These are phyloP conservation scores for Chrysoporthe puriensis DNA, from an alignment of 2,329 filamentous ascomycete species.

Conservation along the genomic window DNA sequence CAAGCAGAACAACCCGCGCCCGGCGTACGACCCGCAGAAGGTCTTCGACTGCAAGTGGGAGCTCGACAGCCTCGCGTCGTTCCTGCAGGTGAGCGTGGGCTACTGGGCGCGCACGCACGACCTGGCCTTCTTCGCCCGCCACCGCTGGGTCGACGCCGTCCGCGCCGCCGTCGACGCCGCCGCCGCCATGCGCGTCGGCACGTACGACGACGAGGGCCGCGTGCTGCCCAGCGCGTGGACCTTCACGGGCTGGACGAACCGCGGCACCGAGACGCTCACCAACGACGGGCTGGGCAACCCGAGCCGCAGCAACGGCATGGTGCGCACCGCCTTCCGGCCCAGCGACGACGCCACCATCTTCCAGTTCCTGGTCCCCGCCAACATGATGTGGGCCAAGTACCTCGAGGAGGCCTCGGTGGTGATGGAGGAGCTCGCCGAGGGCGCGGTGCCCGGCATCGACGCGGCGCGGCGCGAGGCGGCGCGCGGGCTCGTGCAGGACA, in stretches of 20 bases:
- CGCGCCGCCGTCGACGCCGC: conserved; percentile 67
- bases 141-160: conserved; percentile 71
- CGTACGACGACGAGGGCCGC: conserved; percentile 63
- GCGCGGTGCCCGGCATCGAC: conserved; percentile 34
- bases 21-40: conserved; percentile 66
- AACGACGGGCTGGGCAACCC: conserved; percentile 79
- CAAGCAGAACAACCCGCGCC: conserved; percentile 61
- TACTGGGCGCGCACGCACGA: conserved; percentile 69
- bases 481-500: conserved; percentile 51
- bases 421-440: conserved; percentile 49
- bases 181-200: conserved; percentile 67
- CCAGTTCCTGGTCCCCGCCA: conserved; percentile 78
- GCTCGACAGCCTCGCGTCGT: conserved; percentile 84
- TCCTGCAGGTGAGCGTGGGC: conserved; percentile 78
- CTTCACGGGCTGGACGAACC: conserved; percentile 72
- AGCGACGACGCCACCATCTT: conserved; percentile 83
- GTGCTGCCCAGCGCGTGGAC: conserved; percentile 65
- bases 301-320: conserved; percentile 73
- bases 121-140: conserved; percentile 58
- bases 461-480: conserved; percentile 41
- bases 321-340: conserved; percentile 80
- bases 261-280: conserved; percentile 74
- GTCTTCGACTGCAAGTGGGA: conserved; percentile 94
- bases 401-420: conserved; percentile 56
- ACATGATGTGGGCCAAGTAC: conserved; percentile 72